These are phyloP conservation scores for Lippia alba DNA, from an alignment of 305 asterid species.

Conservation along the genomic window DNA sequence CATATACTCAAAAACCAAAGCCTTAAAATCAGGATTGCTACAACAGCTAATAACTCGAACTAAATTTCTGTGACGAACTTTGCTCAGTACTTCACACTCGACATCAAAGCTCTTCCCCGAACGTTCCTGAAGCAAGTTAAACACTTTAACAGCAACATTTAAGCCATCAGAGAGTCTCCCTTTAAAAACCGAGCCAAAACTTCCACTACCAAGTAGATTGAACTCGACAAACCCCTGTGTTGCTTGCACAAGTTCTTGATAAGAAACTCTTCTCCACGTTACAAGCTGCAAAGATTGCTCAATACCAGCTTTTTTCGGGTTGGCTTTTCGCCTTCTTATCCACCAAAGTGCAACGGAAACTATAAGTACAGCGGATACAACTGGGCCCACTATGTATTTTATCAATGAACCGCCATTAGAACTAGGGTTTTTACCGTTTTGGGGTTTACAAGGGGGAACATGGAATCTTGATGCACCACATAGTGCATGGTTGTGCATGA, in stretches of 20 bases:
- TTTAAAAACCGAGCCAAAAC: constrained; percentile 39
- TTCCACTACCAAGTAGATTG: too few species aligned
- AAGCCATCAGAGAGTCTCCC: constrained; percentile 43
- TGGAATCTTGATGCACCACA: too few species aligned
- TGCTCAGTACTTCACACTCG: constrained; percentile 39
- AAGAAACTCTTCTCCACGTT: neutral
- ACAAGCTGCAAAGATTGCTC: neutral
- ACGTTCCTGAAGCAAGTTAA: constrained; percentile 35
- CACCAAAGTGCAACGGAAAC: neutral
- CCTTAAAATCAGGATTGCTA: neutral
- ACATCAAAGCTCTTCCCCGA: constrained; percentile 39
- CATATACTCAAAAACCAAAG: neutral
- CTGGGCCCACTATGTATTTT: neutral
- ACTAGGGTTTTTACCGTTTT: too few species aligned
- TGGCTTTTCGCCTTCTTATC: neutral
- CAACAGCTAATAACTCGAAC: neutral
- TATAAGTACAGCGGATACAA: neutral
- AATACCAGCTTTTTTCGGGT: neutral
- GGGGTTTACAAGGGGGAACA: too few species aligned
- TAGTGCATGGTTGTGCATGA: too few species aligned
- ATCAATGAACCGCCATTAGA: too few species aligned
- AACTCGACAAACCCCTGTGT: constrained; percentile 13
- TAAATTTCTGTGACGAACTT: neutral
- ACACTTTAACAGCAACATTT: constrained; percentile 47
- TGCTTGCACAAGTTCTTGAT: neutral